Base-by-base conservation (phyloP, 371 early-diverging fungal genomes). In the Mycotypha africana region DNA sequence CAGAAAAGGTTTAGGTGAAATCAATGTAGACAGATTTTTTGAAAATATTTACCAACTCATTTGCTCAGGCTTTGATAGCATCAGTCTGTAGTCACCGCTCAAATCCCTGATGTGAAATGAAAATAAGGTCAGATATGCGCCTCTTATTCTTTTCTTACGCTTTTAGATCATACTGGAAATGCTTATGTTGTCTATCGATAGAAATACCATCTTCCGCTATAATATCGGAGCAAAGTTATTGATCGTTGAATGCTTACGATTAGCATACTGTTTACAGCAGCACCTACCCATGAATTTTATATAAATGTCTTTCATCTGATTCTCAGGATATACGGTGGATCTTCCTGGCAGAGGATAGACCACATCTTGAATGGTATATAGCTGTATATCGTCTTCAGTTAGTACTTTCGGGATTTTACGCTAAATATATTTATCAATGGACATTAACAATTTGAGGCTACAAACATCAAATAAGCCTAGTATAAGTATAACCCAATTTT, bases 291-390 rank as follows among this genome's bases (percentile, higher is more conserved):
- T 83, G 16, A 86, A 47, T 25, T 78, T 62, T 48, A 56, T 55
- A 64, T 93, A 95, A 21, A 76, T 51, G 3, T 65, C 61, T 21
- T 76, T 70, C 11, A 92, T 69, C 30, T 65, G 78, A 67, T 98
- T 86, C 19, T 65, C 58, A 2, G 99, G 99, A 51, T 92, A 95
- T 38, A 65, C 56, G 6, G 93, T 70, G 16, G 63, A 55, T 57
- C 71, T 74, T 5, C 99, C 97, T 0, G 95, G 95, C 37, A 90
- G 55, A 15, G 99, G 97, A 48, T 95, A 73, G 24, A 97, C 93
- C 11, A 98, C 86, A 55, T 98, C 94, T 28, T 70, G 60, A 25
- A 94, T 88, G 5, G 84, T 65, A 58, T 88, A 92, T 41, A 78
- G 51, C 38, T 58, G 65, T 4, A 84, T 56, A 47, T 90, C 79